phyloP scores from a whole-genome alignment of 441 rosid species.

The Lepidium campestre region DNA sequence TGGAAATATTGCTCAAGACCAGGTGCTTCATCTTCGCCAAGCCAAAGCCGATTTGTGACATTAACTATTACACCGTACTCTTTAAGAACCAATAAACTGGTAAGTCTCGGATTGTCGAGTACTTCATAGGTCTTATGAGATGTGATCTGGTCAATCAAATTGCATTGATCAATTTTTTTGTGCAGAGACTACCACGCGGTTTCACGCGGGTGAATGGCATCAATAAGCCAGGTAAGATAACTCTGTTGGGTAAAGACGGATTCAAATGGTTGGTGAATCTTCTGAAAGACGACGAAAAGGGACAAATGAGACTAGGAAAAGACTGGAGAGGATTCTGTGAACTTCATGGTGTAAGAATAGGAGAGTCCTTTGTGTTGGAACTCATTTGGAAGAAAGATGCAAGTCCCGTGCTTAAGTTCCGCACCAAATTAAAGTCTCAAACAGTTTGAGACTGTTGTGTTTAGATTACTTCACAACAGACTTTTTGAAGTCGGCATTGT shows the following conservation, averaged over 20 bases:
- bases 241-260: slow-evolving; percentile 8
- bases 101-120: not conserved
- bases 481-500: too few species aligned
- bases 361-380: slow-evolving; percentile 15
- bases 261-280: not conserved
- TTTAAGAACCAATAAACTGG: not conserved
- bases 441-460: not conserved
- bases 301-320: slow-evolving; percentile 17
- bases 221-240: slow-evolving; percentile 5
- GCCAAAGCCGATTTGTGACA: slow-evolving; percentile 13
- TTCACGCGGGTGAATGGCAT: slow-evolving; percentile 11
- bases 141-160: not conserved
- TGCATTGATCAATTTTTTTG: not conserved
- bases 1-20: not conserved
- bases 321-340: slow-evolving; percentile 16
- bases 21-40: slow-evolving; percentile 3
- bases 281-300: not conserved
- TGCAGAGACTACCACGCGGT: slow-evolving; percentile 1
- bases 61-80: slow-evolving; percentile 2
- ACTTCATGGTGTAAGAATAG: slow-evolving; percentile 8
- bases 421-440: not conserved
- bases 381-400: not conserved
- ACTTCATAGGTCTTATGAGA: not conserved
- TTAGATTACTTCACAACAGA: too few species aligned
- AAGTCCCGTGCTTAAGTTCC: slow-evolving; percentile 12